Evolutionary conservation across 306 rosid species (phyloP), one percentile per base, ranked within the genome.

Genomic region (Acacia confusa): DNA sequence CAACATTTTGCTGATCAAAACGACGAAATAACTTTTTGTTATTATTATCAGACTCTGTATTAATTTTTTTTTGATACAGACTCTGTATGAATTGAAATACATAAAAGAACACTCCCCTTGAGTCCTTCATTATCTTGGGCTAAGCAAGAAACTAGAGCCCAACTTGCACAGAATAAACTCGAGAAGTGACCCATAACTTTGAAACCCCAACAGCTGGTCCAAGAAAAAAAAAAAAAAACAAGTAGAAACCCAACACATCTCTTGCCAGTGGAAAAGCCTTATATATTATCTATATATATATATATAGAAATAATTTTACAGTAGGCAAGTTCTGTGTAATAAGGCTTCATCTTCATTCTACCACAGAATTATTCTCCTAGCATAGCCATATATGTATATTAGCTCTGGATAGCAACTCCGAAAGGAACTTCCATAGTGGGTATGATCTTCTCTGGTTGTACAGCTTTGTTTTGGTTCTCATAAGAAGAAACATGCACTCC

Each of bases 401-500:
- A 92, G 83, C 94, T 79, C 61, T 28, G 91, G 70, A 95, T 93
- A 65, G 90, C 82, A 1, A 95, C 91, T 61, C 91, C 94, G 1
- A 85, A 83, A 53, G 88, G 76, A n/a, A 84, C 81, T 74, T 86
- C 88, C 81, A 92, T 76, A 20, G 72, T 77, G 1, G 92, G 88
- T 63, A 90, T 82, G 67, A 92, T 85, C 86, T 92, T 92, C 89
- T 78, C 85, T 25, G 85, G 73, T 64, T 84, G 85, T 20, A 76
- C 77, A 81, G 77, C 6, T 52, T 61, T 84, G 55, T 66, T 66
- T 45, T 85, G 82, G 6, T 82, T 57, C 4, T 88, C 94, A 82
- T 96, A 96, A 74, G 94, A 97, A 19, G 93, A 86, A 45, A 61
- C 30, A 78, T 96, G 99, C 53, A 96, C 97, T 75, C 97, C 98